phyloP scores from a whole-genome alignment of 371 early-diverging fungal species.

The Lichtheimia ramosa region DNA sequence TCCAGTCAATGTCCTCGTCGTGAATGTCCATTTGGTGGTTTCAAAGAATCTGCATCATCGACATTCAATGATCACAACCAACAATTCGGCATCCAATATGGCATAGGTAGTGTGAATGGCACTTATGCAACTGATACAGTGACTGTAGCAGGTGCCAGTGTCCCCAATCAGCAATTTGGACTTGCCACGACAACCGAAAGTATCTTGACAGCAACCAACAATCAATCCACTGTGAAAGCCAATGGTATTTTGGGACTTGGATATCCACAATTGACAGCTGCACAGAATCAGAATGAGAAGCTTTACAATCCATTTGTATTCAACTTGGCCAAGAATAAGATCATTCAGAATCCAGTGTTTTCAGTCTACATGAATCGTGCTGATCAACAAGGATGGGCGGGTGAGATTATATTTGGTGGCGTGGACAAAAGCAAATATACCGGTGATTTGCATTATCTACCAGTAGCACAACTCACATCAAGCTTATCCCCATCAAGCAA shows the following conservation, averaged over 20 bases:
- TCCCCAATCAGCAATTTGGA: conserved; percentile 45
- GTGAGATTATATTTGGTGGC: conserved; percentile 64
- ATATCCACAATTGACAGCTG: conserved; percentile 40
- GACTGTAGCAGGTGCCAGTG: conserved; percentile 30
- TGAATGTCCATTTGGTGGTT: conserved; percentile 28
- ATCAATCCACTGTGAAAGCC: conserved; percentile 23
- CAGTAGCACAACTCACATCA: conserved; percentile 33
- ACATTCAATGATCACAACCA: conserved; percentile 17
- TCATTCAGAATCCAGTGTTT: conserved; percentile 40
- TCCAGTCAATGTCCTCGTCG: conserved; percentile 16
- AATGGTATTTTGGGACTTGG: conserved; percentile 54
- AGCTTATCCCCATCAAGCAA: conserved; percentile 2
- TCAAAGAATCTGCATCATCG: conserved; percentile 18
- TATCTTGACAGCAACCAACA: conserved; percentile 17
- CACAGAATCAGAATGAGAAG: conserved; percentile 25
- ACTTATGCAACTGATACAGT: conserved; percentile 29
- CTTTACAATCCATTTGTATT: conserved; percentile 45
- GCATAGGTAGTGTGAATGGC: conserved; percentile 32
- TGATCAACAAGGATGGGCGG: conserved; percentile 35
- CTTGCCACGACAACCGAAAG: conserved; percentile 31
- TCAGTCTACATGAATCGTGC: conserved; percentile 39
- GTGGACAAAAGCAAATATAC: conserved; percentile 50
- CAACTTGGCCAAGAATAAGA: conserved; percentile 33
- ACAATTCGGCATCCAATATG: conserved; percentile 25
- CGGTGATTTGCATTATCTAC: conserved; percentile 51